A percentile compares a stretch with the other conserved stretches of the same genome.
Evolutionary conservation across 176 grass and related monocot genomes (phyloP).

Genomic region (Areca catechu): DNA sequence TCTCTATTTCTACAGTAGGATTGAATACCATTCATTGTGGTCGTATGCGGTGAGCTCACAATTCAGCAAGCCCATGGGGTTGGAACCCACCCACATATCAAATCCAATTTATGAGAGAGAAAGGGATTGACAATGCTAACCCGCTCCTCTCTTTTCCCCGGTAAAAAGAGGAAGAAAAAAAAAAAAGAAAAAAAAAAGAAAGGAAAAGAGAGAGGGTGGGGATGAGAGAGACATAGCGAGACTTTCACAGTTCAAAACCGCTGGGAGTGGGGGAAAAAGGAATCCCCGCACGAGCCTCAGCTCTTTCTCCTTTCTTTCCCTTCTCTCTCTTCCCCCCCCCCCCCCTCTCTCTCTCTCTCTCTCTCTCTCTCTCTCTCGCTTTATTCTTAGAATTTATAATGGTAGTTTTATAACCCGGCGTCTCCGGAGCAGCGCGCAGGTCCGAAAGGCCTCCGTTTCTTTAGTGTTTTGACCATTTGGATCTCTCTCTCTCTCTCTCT

Average conservation of each 20-base stretch:
- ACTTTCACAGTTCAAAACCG: conserved; percentile 30
- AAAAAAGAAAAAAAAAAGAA: conserved; percentile 29
- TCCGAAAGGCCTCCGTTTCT: not conserved
- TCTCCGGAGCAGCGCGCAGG: too few species aligned
- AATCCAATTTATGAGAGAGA: conserved; percentile 30
- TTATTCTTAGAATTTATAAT: too few species aligned
- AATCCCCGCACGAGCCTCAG: conserved; percentile 61
- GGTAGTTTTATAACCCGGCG: too few species aligned
- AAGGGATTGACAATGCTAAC: conserved; percentile 8
- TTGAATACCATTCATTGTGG: too few species aligned
- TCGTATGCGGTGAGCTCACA: too few species aligned
- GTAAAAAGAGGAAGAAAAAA: conserved; percentile 33
- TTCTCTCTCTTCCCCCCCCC: not conserved
- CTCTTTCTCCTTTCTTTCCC: conserved; percentile 19
- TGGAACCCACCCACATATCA: conserved; percentile 25
- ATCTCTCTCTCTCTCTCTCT: conserved; percentile 39
- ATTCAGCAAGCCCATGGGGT: not conserved
- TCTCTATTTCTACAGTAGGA: too few species aligned
- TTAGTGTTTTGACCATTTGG: conserved; percentile 17
- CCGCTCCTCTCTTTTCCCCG: conserved; percentile 19
- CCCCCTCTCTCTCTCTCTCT: not conserved
- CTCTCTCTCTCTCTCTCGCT: too few species aligned
- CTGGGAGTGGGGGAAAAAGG: conserved; percentile 59
- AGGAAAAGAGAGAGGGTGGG: conserved; percentile 9
- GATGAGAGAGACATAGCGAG: conserved; percentile 21